These are phyloP conservation scores for Cutaneotrichosporon sp. DNA, from an alignment of 1,284 basidiomycete species.

Conservation along the genomic window DNA sequence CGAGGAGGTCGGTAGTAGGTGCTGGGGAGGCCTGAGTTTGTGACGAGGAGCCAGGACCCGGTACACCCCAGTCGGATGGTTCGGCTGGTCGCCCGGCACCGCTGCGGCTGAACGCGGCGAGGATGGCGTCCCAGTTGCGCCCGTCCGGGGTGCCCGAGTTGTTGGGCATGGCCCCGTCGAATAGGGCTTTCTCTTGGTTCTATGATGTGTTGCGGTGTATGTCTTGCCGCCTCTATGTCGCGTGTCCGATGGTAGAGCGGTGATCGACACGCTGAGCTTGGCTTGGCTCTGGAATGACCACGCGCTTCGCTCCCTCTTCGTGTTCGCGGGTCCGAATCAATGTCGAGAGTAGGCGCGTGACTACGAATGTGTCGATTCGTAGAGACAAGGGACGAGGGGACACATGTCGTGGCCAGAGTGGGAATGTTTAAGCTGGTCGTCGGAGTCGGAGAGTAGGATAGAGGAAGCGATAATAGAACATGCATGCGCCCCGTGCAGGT, in stretches of 20 bases:
- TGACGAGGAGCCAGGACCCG: background rate
- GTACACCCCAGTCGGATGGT: background rate
- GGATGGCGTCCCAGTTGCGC: constrained; percentile 21
- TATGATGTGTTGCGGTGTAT: background rate
- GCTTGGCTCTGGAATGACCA: background rate
- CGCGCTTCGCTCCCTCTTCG: background rate
- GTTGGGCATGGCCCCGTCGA: background rate
- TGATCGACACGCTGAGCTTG: background rate
- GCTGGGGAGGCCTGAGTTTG: background rate
- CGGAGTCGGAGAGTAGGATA: background rate
- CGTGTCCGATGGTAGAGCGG: background rate
- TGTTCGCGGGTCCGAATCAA: background rate
- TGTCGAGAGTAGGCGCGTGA: background rate
- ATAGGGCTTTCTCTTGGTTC: background rate
- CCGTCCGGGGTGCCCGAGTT: constrained; percentile 4
- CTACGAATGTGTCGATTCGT: constrained; percentile 10
- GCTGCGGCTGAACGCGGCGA: constrained; percentile 16
- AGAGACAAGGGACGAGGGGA: background rate
- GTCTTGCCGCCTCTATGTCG: background rate
- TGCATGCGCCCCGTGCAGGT: background rate
- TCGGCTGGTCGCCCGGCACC: background rate
- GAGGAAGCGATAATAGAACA: background rate
- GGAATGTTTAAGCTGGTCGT: constrained; percentile 2
- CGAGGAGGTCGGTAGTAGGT: constrained; percentile 5
- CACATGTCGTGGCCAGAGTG: background rate